These are phyloP conservation scores for Pseudogymnoascus sp. DNA, from an alignment of 2,329 filamentous ascomycete genomes.

Conservation along the genomic window DNA sequence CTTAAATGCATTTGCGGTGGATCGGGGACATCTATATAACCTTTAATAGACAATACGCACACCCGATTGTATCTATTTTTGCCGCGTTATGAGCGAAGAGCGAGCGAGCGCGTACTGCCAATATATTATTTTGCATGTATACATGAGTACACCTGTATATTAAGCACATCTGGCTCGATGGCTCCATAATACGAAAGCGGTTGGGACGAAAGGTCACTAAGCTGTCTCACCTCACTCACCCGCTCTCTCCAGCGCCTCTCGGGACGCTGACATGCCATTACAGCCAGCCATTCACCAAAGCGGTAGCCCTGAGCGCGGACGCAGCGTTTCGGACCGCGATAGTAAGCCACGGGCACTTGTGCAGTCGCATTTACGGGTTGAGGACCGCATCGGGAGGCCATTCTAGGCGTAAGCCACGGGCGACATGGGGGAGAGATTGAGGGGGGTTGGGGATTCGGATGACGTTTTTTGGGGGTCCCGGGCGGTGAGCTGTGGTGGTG, in stretches of 20 bases:
- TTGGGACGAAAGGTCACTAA: neutral
- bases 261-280: neutral
- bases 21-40: slow-evolving; percentile 5
- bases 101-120: neutral
- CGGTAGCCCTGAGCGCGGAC: slow-evolving; percentile 1
- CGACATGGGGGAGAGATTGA: neutral
- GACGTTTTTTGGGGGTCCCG: slow-evolving; percentile 5
- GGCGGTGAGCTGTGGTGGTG: neutral
- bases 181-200: neutral
- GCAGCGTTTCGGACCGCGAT: neutral
- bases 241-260: neutral
- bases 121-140: neutral
- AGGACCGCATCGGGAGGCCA: neutral
- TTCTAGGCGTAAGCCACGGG: neutral
- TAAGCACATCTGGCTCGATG: neutral
- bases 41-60: slow-evolving; percentile 4
- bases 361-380: neutral
- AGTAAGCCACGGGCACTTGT: neutral
- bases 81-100: neutral
- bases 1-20: slow-evolving; percentile 7
- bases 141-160: neutral
- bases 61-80: neutral
- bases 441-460: neutral
- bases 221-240: neutral
- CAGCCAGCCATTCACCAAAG: neutral